Base-by-base conservation (phyloP, 164 flowering plant genomes). In the Santalum album region DNA sequence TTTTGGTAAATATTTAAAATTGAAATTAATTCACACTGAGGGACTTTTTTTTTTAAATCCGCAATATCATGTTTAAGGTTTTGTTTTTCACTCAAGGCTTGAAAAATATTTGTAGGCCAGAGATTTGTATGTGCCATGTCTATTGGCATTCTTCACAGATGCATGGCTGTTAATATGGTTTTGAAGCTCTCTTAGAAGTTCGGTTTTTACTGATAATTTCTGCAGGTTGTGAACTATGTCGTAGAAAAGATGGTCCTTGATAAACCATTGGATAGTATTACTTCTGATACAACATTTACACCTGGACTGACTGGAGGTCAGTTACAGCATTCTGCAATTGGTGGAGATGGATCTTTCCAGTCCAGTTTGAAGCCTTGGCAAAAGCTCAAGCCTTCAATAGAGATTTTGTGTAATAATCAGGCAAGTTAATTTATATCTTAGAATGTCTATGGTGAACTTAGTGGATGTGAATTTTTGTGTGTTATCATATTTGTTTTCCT, bases 391-490 rank as follows among this genome's bases (percentile, higher is more conserved):
- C 95, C 96, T 61, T 73, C 80, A 6, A 75, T 92, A 56, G 99
- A 92, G 71, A 87, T 94, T 53, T 65, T 90, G 67, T 94, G 99
- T 70, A 90, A 90, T 75, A 94, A 87, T 70, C 99, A 94, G 96
- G 99, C 64, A 72, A 76, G 76, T 69, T n/a, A n/a, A n/a, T n/a
- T n/a, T n/a, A n/a, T n/a, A n/a, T n/a, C n/a, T n/a, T n/a, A n/a
- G n/a, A n/a, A n/a, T n/a, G n/a, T n/a, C n/a, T n/a, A n/a, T n/a
- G n/a, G n/a, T n/a, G n/a, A n/a, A n/a, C n/a, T n/a, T n/a, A n/a
- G n/a, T n/a, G n/a, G n/a, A n/a, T n/a, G n/a, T n/a, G n/a, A n/a
- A n/a, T n/a, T n/a, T n/a, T n/a, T n/a, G n/a, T n/a, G n/a, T n/a
- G n/a, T n/a, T n/a, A n/a, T n/a, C n/a, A n/a, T n/a, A n/a, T n/a